Conservation (phyloP, 108 stramenopile genomes). For the Nitzschia inconspicua region DNA sequence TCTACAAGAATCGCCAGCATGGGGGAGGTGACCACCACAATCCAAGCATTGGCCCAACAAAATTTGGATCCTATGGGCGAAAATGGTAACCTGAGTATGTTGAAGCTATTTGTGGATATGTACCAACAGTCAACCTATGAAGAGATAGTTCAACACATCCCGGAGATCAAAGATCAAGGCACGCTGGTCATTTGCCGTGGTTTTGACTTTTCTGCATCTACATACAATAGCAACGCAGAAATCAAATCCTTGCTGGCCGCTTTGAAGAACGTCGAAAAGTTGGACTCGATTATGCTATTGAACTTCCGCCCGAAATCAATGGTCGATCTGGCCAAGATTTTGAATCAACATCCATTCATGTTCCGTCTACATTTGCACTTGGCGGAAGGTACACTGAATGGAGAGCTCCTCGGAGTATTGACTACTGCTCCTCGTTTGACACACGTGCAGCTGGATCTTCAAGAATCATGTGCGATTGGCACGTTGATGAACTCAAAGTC, state of each 20-base stretch:
- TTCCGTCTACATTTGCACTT: background rate
- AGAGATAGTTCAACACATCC: conserved; percentile 5
- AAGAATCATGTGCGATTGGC: conserved; percentile 2
- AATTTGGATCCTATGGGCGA: too few relatives aligned
- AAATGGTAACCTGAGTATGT: too few relatives aligned
- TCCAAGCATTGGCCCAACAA: too few relatives aligned
- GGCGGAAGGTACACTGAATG: background rate
- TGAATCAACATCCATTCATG: conserved; percentile 1
- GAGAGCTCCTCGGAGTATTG: background rate
- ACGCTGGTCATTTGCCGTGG: conserved; percentile 2
- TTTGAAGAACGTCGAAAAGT: background rate
- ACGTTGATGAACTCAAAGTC: background rate
- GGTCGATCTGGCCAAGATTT: background rate
- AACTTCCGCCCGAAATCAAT: conserved; percentile 1
- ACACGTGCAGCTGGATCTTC: conserved; percentile 1
- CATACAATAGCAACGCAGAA: conserved; percentile 2
- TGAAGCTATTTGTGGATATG: conserved; percentile 17
- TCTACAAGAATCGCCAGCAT: too few relatives aligned
- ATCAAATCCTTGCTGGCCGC: conserved; percentile 14
- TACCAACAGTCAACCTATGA: conserved; percentile 20
- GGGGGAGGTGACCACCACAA: too few relatives aligned
- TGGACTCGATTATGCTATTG: conserved; percentile 1
- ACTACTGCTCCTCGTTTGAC: background rate
- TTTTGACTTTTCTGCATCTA: background rate
- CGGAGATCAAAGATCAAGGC: background rate